These are phyloP conservation scores for Agroathelia rolfsii DNA, from an alignment of 1,284 basidiomycete species.

Conservation along the genomic window DNA sequence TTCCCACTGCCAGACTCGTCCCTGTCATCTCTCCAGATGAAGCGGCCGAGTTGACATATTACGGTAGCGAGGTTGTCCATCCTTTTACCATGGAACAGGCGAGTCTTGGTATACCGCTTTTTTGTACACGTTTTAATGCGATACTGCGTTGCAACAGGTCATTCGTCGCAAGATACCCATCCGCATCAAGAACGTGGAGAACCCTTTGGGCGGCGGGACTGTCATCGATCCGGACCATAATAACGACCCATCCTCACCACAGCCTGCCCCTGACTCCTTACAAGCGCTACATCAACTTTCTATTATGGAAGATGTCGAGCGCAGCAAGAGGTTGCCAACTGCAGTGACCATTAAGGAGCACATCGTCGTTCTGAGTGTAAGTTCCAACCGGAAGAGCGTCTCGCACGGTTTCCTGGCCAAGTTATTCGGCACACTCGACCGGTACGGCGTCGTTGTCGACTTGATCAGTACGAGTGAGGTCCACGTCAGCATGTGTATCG, in stretches of 20 bases:
- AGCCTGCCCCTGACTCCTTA: conserved; percentile 10
- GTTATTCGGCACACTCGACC: conserved; percentile 87
- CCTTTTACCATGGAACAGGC: conserved; percentile 99
- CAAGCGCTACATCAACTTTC: conserved; percentile 17
- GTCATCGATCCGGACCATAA: conserved; percentile 93
- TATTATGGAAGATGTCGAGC: conserved; percentile 13
- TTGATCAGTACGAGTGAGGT: conserved; percentile 97
- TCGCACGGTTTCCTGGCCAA: conserved; percentile 94
- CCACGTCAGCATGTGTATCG: conserved; percentile 91
- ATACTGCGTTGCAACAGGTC: conserved; percentile 41
- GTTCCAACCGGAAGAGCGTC: conserved; percentile 94
- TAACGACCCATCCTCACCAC: conserved; percentile 13
- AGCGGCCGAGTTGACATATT: conserved; percentile 96
- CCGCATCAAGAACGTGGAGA: conserved; percentile 97
- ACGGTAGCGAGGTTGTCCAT: conserved; percentile 96
- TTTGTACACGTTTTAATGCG: conserved; percentile 22
- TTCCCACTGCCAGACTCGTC: conserved; percentile 87
- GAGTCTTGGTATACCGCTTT: conserved; percentile 12
- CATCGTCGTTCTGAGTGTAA: conserved; percentile 90
- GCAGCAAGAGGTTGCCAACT: conserved; percentile 68
- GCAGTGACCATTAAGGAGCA: conserved; percentile 98
- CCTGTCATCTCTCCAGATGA: conserved; percentile 95
- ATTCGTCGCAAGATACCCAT: conserved; percentile 91
- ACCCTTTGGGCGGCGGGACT: conserved; percentile 81
- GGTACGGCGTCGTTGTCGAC: conserved; percentile 92